Evolutionary conservation across 1,139 yeast species (phyloP).

Genomic region (Blastobotrys capitulatus): DNA sequence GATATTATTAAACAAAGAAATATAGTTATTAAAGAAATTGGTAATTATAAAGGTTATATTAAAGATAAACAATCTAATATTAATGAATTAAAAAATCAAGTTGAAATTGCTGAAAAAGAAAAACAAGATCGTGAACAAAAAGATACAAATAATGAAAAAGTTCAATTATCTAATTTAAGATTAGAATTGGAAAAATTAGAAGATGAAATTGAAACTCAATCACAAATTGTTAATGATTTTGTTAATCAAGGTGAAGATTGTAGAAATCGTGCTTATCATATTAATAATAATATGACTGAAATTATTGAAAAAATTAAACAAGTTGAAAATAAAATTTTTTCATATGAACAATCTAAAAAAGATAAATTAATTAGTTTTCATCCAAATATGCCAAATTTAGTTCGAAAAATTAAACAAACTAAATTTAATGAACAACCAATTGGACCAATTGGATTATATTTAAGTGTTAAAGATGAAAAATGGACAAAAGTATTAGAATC

Average conservation of each 20-base stretch:
- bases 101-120: not conserved
- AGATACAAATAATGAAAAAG: not conserved
- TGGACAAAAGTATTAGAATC: conserved; percentile 65
- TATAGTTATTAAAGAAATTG: not conserved
- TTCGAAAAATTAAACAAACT: not conserved
- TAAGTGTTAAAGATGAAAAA: conserved; percentile 52
- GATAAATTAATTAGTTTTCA: not conserved
- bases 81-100: conserved; percentile 9
- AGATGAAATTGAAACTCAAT: not conserved
- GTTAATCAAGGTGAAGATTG: no score
- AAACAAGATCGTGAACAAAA: not conserved
- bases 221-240: not conserved
- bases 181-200: not conserved
- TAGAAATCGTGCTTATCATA: no score
- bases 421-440: conserved; percentile 48
- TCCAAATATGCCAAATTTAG: not conserved
- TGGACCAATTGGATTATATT: conserved; percentile 77
- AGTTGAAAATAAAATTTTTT: conserved; percentile 13
- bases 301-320: not conserved
- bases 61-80: not conserved
- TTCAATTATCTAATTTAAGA: not conserved
- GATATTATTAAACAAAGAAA: not conserved
- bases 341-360: not conserved
- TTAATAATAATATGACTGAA: not conserved
- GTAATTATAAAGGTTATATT: not conserved